phyloP scores from a whole-genome alignment of 129 eudicot species.

The Smallanthus sonchifolius region DNA sequence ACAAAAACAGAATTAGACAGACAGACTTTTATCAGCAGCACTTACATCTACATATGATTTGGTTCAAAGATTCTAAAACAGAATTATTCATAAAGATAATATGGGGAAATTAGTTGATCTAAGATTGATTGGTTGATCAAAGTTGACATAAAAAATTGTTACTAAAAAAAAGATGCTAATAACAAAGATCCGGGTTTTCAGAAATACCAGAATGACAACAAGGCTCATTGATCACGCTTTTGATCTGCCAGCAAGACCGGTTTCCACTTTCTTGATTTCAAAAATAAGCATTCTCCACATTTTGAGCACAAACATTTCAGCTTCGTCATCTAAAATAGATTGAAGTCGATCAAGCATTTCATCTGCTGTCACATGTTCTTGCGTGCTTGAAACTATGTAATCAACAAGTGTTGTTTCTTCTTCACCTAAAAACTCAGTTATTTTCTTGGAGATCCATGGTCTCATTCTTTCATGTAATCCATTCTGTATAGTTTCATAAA shows the following conservation, averaged over 20 bases:
- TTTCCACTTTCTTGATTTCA: conserved; percentile 82
- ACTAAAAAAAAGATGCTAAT: conserved; percentile 7
- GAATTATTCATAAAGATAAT: conserved; percentile 8
- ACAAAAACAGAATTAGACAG: neutral
- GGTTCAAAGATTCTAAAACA: neutral
- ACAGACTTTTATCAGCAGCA: neutral
- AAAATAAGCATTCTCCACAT: conserved; percentile 99
- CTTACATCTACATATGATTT: neutral
- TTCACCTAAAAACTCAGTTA: conserved; percentile 85
- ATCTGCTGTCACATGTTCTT: conserved; percentile 74
- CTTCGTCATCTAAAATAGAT: conserved; percentile 79
- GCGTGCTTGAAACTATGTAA: conserved; percentile 84
- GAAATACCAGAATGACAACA: conserved; percentile 3
- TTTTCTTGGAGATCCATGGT: conserved; percentile 97
- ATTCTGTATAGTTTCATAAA: conserved; percentile 40
- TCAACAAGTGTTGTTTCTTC: conserved; percentile 84
- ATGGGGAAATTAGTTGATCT: neutral
- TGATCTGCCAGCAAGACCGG: conserved; percentile 63
- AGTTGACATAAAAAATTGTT: conserved; percentile 18
- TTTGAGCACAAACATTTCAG: conserved; percentile 94
- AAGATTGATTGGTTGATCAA: conserved; percentile 9
- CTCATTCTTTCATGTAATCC: conserved; percentile 87
- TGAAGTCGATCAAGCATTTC: conserved; percentile 82
- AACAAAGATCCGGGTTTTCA: neutral
- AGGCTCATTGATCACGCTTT: conserved; percentile 29